Evolutionary conservation across 495 filamentous ascomycete genomes (phyloP).

Genomic region (Hypoxylon trugodes): DNA sequence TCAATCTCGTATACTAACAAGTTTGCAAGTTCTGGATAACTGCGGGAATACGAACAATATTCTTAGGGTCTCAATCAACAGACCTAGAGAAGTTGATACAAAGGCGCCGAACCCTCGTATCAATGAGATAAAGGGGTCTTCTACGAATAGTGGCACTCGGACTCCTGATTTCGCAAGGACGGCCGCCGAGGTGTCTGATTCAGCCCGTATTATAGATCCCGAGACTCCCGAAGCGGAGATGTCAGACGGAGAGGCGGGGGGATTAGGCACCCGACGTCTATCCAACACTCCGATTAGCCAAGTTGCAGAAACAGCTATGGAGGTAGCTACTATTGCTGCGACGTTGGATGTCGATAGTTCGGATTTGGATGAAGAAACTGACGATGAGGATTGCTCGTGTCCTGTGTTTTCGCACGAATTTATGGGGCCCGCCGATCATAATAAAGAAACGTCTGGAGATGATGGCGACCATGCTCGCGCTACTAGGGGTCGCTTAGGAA

Average conservation of each 20-base stretch:
- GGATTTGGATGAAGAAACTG: constrained; percentile 32
- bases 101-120: constrained; percentile 2
- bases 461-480: background rate
- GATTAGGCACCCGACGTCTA: constrained; percentile 25
- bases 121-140: background rate
- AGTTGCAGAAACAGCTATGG: constrained; percentile 40
- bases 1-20: constrained; percentile 4
- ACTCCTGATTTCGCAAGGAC: constrained; percentile 47
- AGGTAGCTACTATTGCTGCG: constrained; percentile 38
- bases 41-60: constrained; percentile 68
- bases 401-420: constrained; percentile 60
- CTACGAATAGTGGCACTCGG: constrained; percentile 2
- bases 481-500: constrained; percentile 11
- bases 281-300: constrained; percentile 29
- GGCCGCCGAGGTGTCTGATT: constrained; percentile 60
- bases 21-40: constrained; percentile 57
- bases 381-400: constrained; percentile 39
- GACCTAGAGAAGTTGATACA: background rate
- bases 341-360: constrained; percentile 25
- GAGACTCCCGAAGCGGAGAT: constrained; percentile 32
- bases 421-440: constrained; percentile 36
- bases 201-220: constrained; percentile 44
- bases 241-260: constrained; percentile 44
- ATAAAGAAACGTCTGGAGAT: constrained; percentile 22
- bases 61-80: constrained; percentile 49